Percentiles rank a stretch among this genome's conserved stretches.
These are phyloP conservation scores for Colletotrichum sp. DNA, from an alignment of 2,329 filamentous ascomycete genomes.

Conservation along the genomic window DNA sequence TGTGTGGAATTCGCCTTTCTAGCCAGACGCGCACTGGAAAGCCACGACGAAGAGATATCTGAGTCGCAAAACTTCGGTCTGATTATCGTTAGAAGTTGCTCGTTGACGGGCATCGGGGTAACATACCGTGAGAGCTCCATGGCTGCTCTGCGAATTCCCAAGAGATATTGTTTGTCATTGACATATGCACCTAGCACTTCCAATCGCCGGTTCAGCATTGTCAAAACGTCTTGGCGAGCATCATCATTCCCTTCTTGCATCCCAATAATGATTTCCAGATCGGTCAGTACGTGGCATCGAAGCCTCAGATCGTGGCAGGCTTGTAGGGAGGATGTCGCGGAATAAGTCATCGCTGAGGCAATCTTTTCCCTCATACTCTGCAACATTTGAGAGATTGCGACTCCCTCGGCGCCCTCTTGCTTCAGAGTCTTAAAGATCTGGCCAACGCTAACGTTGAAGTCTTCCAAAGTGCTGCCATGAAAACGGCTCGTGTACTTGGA, in stretches of 20 bases:
- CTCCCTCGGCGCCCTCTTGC: slow-evolving; percentile 54
- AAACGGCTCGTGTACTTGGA: slow-evolving; percentile 67
- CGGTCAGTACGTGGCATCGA: slow-evolving; percentile 85
- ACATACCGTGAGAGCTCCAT: slow-evolving; percentile 79
- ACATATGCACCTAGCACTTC: slow-evolving; percentile 88
- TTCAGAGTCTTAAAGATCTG: slow-evolving; percentile 60
- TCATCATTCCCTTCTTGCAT: slow-evolving; percentile 44
- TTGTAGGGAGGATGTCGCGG: slow-evolving; percentile 80
- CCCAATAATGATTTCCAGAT: slow-evolving; percentile 79
- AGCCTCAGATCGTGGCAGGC: slow-evolving; percentile 85
- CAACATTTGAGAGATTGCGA: slow-evolving; percentile 62
- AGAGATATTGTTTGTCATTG: slow-evolving; percentile 90
- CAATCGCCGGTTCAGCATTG: slow-evolving; percentile 75
- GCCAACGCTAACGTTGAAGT: slow-evolving; percentile 87
- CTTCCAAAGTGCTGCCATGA: slow-evolving; percentile 56
- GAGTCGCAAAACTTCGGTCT: slow-evolving; percentile 68
- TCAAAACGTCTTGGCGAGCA: slow-evolving; percentile 48
- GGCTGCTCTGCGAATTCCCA: slow-evolving; percentile 83
- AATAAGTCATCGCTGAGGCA: slow-evolving; percentile 75
- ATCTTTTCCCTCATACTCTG: slow-evolving; percentile 71
- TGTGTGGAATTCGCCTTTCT: slow-evolving; percentile 84
- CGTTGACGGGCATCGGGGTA: neutral
- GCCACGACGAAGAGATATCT: slow-evolving; percentile 84
- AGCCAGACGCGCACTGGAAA: slow-evolving; percentile 83
- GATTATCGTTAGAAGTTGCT: neutral